A percentile compares a stretch with the other conserved stretches of the same genome.
Conservation (phyloP, 2,329 filamentous ascomycete genomes). For the Tympanopsis confertula region DNA sequence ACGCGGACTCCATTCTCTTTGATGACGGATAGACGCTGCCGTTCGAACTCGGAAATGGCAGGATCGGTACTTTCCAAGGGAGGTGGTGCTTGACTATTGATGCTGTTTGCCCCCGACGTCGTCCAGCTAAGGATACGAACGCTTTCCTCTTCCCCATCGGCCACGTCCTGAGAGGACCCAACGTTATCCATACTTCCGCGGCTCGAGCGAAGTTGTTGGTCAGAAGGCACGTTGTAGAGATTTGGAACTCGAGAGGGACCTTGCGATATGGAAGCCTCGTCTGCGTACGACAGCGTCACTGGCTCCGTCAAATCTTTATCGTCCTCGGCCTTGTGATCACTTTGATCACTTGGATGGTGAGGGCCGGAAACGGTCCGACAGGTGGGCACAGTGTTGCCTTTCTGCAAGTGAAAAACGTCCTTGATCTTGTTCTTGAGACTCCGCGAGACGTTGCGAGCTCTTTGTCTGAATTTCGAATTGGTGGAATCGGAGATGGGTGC, state of each 20-base stretch:
- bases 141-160: conserved; percentile 33
- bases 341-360: conserved; percentile 2
- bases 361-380: too few species aligned
- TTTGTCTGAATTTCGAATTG: conserved; percentile 26
- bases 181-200: conserved; percentile 43
- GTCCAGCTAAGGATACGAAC: conserved; percentile 64
- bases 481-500: conserved; percentile 15
- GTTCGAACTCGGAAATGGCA: conserved; percentile 28
- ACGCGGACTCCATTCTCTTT: conserved; percentile 38
- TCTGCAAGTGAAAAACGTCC: too few species aligned
- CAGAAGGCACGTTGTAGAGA: conserved; percentile 32
- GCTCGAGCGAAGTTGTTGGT: conserved; percentile 35
- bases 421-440: conserved; percentile 51
- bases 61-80: conserved; percentile 10
- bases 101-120: conserved; percentile 46
- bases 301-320: conserved; percentile 19
- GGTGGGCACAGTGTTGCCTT: too few species aligned
- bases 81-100: conserved; percentile 27
- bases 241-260: conserved; percentile 37
- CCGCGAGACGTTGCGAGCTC: conserved; percentile 49
- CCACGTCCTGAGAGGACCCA: neutral
- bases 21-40: conserved; percentile 52
- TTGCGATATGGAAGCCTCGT: conserved; percentile 31
- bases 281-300: conserved; percentile 18
- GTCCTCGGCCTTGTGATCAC: conserved; percentile 11